Base-by-base conservation (phyloP, 2,329 filamentous ascomycete species). In the Ophiognomonia clavigignenti-juglandacearum region DNA sequence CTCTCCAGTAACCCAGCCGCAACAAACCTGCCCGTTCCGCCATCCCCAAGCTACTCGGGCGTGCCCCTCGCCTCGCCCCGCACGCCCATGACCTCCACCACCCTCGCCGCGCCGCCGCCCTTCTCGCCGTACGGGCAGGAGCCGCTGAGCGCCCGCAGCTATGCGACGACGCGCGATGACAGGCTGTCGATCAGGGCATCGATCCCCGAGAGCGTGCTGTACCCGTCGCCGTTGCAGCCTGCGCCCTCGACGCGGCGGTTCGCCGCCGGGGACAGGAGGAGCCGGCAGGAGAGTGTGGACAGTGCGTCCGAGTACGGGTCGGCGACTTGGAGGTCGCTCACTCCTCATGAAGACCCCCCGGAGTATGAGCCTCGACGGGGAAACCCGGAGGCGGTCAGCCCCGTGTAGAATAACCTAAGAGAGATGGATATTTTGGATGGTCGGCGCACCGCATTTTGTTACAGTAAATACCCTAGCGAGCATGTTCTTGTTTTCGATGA, bases 271-370 rank as follows among this genome's bases (percentile, higher is more conserved):
- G 29, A 34, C 4, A 14, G 20, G n/a, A 43, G 39, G 6, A 19
- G 34, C 8, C 10, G 26, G 20, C 19, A 4, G n/a, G 24, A 16
- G 26, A 48, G 45, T 18, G 14, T 41, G 4, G 38, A 24, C 34
- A 37, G 26, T 14, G 39, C 6, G 3, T 24, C 32, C 9, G 45
- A 39, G n/a, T 32, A 36, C 19, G 39, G 31, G 32, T 36, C 31
- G 14, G 39, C 19, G 16, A 39, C 45, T 23, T 38, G 45, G 39
- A 39, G 13, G 26, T 34, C 34, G 6, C 27, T 47, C 26, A 48
- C 39, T n/a, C 45, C 45, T 11, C 45, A 43, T 16, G 26, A 48
- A 22, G 39, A 47, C n/a, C 45, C 39, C 3, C 39, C 45, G 34
- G 31, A 24, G 2, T 31, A 16, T 13, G 45, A 43, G 32, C 39